Evolutionary conservation across 139 green algal genomes (phyloP), one percentile per base, ranked within the genome.

Genomic region (Tetratostichococcus sp.): DNA sequence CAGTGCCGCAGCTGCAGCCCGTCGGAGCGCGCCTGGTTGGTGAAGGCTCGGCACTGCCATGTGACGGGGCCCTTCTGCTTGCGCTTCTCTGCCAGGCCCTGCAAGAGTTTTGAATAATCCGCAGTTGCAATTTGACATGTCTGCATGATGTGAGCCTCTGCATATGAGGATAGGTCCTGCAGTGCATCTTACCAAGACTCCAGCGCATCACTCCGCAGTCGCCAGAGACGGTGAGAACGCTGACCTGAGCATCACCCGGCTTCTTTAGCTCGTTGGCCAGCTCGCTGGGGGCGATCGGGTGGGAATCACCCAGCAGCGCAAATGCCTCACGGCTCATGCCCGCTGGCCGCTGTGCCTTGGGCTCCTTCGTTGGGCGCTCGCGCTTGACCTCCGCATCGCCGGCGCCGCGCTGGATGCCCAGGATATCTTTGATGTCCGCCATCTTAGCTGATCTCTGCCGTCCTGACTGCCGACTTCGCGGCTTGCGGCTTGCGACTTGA

Each of bases 361-460:
- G 72, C 80, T 95, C 93, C 33, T 85, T 76, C 72, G 93, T 93
- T n/a, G 43, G 22, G 8, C 50, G 71, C 23, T 78, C 80, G 5
- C 72, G 30, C 30, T 81, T 77, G 16, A 69, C 32, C 0, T 33
- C 30, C 2, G n/a, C 67, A 8, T 79, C 25, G 11, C 65, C n/a
- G 1, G 43, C 77, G 17, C 74, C 70, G 21, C 86, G 77, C 25
- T 77, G 65, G 50, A 97, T 78, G 6, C 93, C 93, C 22, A 97
- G 82, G 43, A 97, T 97, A 74, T 97, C 93, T 50, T 95, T 94
- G 19, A 95, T 84, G 73, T 97, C 93, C 1, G 82, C 84, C 91
- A 96, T 97, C 0, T 0, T 69, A 28, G 50, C 50, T 62, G 50
- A 50, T 50, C 39, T 21, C n/a, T n/a, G n/a, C n/a, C n/a, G n/a